Percentiles rank a stretch among this genome's conserved stretches.
Evolutionary conservation across 345 rosid species (phyloP).

Genomic region (Eucalyptus guilfoylei): DNA sequence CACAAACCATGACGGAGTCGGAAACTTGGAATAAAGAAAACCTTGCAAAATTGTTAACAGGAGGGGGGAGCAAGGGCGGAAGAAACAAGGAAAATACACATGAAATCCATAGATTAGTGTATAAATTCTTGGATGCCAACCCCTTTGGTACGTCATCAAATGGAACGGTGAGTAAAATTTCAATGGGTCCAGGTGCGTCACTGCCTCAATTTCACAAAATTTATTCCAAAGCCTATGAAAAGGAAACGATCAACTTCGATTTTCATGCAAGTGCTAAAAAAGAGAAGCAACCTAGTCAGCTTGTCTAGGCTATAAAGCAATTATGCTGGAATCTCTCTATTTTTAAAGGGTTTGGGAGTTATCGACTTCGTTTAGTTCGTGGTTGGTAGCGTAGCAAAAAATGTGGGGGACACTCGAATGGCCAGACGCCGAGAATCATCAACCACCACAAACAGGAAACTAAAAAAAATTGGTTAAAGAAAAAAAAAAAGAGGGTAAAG

Average conservation of each 20-base stretch:
- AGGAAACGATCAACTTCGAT: background rate
- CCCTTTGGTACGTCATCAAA: background rate
- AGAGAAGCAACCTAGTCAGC: background rate
- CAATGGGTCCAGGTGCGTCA: background rate
- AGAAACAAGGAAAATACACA: background rate
- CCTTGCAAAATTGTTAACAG: background rate
- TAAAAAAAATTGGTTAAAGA: background rate
- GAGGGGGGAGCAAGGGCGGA: background rate
- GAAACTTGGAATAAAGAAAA: background rate
- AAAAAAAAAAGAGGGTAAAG: background rate
- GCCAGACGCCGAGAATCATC: background rate
- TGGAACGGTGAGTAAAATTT: background rate
- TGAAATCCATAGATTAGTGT: background rate
- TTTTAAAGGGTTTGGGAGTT: background rate
- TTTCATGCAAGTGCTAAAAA: background rate
- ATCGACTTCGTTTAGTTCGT: background rate
- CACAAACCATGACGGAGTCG: accelerated
- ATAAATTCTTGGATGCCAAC: background rate
- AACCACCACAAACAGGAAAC: background rate
- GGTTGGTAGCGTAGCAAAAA: background rate
- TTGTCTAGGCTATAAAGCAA: background rate
- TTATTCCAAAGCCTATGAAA: background rate
- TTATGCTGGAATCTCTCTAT: background rate
- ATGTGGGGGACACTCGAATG: background rate
- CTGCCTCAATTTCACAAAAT: background rate